phyloP scores from a whole-genome alignment of 2,329 filamentous ascomycete genomes.

The Verticillium nubilum region DNA sequence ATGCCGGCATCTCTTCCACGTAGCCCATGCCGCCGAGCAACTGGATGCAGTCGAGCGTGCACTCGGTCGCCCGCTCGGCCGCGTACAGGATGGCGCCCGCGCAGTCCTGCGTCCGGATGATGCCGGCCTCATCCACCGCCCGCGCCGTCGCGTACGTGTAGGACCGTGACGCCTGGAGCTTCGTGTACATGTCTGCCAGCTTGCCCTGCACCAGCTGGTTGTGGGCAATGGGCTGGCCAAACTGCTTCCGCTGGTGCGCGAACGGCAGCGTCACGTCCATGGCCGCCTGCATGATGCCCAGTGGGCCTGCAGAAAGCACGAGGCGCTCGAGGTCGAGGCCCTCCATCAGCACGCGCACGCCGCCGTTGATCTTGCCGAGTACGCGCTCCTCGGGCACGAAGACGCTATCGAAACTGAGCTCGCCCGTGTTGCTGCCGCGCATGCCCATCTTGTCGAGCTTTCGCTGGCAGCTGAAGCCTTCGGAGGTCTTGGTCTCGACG shows the following conservation, averaged over 20 bases:
- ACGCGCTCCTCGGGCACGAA: conserved; percentile 82
- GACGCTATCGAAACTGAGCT: conserved; percentile 84
- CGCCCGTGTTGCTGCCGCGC: conserved; percentile 93
- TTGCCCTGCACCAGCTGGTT: conserved; percentile 93
- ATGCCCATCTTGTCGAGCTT: conserved; percentile 99
- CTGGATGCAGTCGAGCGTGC: conserved; percentile 82
- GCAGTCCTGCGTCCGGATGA: conserved; percentile 83
- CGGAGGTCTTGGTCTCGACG: conserved; percentile 57
- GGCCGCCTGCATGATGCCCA: conserved; percentile 91
- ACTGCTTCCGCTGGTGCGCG: conserved; percentile 84
- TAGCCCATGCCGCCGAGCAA: conserved; percentile 94
- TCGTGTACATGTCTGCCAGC: conserved; percentile 96
- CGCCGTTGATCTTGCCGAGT: conserved; percentile 72
- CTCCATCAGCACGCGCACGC: conserved; percentile 91
- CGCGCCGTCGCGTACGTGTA: conserved; percentile 85
- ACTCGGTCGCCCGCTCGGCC: conserved; percentile 84
- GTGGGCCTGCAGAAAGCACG: conserved; percentile 82
- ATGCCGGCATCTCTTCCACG: conserved; percentile 89
- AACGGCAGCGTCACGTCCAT: conserved; percentile 86
- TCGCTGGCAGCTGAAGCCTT: conserved; percentile 79
- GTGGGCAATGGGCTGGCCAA: conserved; percentile 77
- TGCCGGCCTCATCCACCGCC: conserved; percentile 68
- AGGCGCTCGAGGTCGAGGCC: conserved; percentile 90
- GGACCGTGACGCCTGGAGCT: conserved; percentile 73
- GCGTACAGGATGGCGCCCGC: conserved; percentile 92